Conservation (phyloP, 1,284 basidiomycete species). For the Filobasidium uniguttulatum region DNA sequence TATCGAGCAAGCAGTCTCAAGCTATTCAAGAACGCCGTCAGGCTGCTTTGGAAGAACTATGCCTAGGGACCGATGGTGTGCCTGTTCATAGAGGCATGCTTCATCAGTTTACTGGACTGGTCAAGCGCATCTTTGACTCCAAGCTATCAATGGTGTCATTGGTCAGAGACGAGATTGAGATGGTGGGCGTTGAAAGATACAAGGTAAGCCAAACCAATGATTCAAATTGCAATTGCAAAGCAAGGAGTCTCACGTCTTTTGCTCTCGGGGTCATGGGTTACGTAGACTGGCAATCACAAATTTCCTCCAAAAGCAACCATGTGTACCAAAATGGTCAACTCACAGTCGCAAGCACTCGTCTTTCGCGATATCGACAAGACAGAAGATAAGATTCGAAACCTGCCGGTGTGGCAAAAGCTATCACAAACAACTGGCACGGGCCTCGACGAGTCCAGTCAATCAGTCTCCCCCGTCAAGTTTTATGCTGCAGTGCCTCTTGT, state of each 20-base stretch:
- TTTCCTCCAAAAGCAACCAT: neutral
- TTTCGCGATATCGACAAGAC: neutral
- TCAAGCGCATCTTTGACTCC: slow-evolving; percentile 3
- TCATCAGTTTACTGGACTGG: slow-evolving; percentile 4
- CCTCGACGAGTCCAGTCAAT: no score
- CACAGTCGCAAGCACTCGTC: neutral
- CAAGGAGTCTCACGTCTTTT: neutral
- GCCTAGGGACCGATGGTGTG: neutral
- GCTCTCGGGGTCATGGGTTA: neutral
- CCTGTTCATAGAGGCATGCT: slow-evolving; percentile 8
- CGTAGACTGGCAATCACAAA: no score
- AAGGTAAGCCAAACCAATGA: neutral
- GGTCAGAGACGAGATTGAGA: slow-evolving; percentile 2
- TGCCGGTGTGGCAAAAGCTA: neutral
- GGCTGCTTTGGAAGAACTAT: slow-evolving; percentile 1
- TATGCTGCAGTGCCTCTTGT: slow-evolving; percentile 8
- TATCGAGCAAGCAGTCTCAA: no score
- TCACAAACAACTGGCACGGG: neutral
- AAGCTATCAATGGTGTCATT: slow-evolving; percentile 1
- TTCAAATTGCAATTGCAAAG: neutral
- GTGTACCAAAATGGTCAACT: neutral
- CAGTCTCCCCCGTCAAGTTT: no score
- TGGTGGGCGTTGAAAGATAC: neutral
- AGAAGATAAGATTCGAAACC: neutral
- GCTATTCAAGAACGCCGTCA: neutral